Base-by-base conservation (phyloP, 2,329 filamentous ascomycete genomes). In the Scedosporium dehoogii region DNA sequence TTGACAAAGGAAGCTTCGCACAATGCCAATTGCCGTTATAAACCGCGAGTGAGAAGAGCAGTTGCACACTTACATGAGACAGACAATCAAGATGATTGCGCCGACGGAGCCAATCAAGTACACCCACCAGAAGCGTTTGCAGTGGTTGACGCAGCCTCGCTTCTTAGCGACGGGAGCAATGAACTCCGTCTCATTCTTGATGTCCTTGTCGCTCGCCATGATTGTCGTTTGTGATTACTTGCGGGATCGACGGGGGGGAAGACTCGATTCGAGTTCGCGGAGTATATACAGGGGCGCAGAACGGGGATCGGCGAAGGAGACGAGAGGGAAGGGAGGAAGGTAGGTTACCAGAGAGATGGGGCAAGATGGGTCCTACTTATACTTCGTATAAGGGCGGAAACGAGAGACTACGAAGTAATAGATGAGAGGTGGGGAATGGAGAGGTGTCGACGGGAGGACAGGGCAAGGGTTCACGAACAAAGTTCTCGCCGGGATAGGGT, bases 101-200 rank as follows among this genome's bases (percentile, higher is more conserved):
- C 78, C 66, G 63, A 80, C 69, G 60, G 84, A 70, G 16, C 77
- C 70, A 63, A 87, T 73, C 63, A 86, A 70, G 67, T 85, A 78
- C 65, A 78, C 68, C 85, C 85, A 88, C 85, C 85, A 88, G 67
- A 81, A 86, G 67, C 75, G 78, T 69, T 73, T 78, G 70, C 79
- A 80, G 69, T 85, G 81, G 57, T 76, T 73, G 62, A 73, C 73
- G 66, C 75, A 74, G 33, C 71, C 70, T 64, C 75, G 72, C 65
- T 72, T 75, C 70, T 76, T 77, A 60, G 69, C 60, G 18, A 67
- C 69, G 53, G 67, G 66, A 58, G 69, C 64, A 59, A 66, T 69
- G 60, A 66, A 66, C 68, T 80, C 76, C 46, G 69, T 68, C 70
- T 76, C 73, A 27, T 69, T 67, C 62, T 72, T 66, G 57, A 71